Conservation (phyloP, 2,329 filamentous ascomycete genomes). For the Aspergillus luchuensis region DNA sequence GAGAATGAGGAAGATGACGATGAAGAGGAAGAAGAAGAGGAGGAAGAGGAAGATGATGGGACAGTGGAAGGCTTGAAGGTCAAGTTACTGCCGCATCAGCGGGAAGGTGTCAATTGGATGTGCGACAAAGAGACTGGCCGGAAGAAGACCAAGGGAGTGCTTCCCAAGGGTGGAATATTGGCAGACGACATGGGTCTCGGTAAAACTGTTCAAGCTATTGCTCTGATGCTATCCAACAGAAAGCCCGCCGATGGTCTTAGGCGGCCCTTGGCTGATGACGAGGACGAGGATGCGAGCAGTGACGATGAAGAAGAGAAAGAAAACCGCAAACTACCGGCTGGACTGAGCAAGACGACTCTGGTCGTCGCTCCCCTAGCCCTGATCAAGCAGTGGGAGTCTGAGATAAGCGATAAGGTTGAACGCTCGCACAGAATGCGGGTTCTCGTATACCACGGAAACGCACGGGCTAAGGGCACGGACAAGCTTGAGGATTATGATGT, state of each 20-base stretch:
- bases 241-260: slow-evolving; percentile 58
- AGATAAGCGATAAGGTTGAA: slow-evolving; percentile 81
- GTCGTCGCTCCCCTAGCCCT: slow-evolving; percentile 91
- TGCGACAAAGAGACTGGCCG: slow-evolving; percentile 84
- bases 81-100: slow-evolving; percentile 87
- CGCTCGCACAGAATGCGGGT: slow-evolving; percentile 72
- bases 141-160: slow-evolving; percentile 73
- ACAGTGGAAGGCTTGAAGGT: slow-evolving; percentile 80
- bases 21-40: slow-evolving; percentile 45
- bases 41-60: slow-evolving; percentile 61
- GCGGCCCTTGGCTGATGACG: slow-evolving; percentile 50
- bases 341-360: slow-evolving; percentile 76
- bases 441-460: slow-evolving; percentile 86
- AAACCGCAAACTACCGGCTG: slow-evolving; percentile 68
- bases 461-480: slow-evolving; percentile 74
- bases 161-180: slow-evolving; percentile 90
- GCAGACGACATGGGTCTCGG: slow-evolving; percentile 95
- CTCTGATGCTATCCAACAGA: slow-evolving; percentile 80
- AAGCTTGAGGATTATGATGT: slow-evolving; percentile 86
- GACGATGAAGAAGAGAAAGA: slow-evolving; percentile 41
- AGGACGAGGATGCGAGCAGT: slow-evolving; percentile 45
- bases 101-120: slow-evolving; percentile 96
- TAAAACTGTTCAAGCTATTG: slow-evolving; percentile 93
- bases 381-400: slow-evolving; percentile 95
- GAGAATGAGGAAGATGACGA: slow-evolving; percentile 38